phyloP scores from a whole-genome alignment of 2,329 filamentous ascomycete genomes.

The Colletotrichum graminicola region DNA sequence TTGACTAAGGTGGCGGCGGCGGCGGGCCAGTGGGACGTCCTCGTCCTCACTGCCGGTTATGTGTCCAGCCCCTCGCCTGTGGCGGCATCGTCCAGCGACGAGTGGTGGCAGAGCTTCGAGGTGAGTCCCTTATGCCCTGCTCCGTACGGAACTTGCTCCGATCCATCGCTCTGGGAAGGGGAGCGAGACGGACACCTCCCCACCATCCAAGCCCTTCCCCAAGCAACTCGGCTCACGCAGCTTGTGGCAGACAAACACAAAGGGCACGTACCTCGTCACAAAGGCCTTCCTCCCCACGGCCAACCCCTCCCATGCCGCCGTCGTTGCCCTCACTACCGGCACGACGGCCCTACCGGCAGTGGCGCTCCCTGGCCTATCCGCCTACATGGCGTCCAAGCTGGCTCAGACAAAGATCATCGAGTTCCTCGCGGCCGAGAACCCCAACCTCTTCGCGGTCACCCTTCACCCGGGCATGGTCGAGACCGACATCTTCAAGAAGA shows the following conservation, averaged over 20 bases:
- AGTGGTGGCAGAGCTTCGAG: constrained; percentile 46
- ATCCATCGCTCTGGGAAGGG: not conserved
- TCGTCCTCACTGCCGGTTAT: constrained; percentile 41
- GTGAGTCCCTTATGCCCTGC: constrained; percentile 24
- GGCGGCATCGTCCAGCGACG: constrained; percentile 39
- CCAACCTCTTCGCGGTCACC: constrained; percentile 44
- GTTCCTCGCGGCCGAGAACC: constrained; percentile 46
- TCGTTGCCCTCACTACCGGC: constrained; percentile 45
- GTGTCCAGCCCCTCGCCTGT: constrained; percentile 40
- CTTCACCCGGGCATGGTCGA: constrained; percentile 47
- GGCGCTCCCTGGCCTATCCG: constrained; percentile 41
- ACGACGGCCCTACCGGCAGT: constrained; percentile 42
- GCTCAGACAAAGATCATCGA: constrained; percentile 51
- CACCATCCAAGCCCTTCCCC: not conserved
- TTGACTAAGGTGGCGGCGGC: constrained; percentile 29
- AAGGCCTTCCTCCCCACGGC: constrained; percentile 59
- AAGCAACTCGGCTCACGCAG: constrained; percentile 11
- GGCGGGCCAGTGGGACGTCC: constrained; percentile 42
- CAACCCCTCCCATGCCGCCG: constrained; percentile 36
- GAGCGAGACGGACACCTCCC: not conserved
- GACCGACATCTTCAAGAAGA: constrained; percentile 44
- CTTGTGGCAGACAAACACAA: constrained; percentile 57
- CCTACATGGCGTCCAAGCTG: constrained; percentile 41
- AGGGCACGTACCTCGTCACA: constrained; percentile 59
- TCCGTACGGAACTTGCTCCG: too few species aligned